Evolutionary conservation across 2,329 filamentous ascomycete species (phyloP).

Genomic region (Simplicillium sp.): DNA sequence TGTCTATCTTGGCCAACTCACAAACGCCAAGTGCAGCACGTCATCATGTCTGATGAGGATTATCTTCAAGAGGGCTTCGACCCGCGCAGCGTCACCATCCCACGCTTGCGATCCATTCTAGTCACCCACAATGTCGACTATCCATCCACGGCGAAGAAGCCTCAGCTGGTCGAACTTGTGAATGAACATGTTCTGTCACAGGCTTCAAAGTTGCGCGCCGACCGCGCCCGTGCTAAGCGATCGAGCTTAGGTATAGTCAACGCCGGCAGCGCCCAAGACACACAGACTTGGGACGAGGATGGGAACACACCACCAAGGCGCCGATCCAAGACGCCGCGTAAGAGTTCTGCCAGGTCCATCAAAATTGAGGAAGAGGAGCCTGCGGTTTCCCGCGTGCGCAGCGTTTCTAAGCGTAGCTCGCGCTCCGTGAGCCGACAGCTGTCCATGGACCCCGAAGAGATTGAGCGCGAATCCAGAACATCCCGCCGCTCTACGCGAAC

Average conservation of each 20-base stretch:
- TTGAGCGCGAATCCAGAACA: conserved; percentile 22
- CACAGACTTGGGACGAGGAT: conserved; percentile 52
- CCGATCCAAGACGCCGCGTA: conserved; percentile 46
- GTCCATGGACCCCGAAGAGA: conserved; percentile 29
- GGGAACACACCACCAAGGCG: conserved; percentile 39
- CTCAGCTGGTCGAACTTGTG: conserved; percentile 77
- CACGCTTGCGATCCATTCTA: conserved; percentile 81
- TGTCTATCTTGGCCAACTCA: no score
- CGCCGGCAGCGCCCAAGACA: conserved; percentile 56
- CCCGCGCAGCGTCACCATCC: conserved; percentile 72
- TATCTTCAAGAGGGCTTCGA: conserved; percentile 88
- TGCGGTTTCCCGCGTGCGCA: conserved; percentile 25
- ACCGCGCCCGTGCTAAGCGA: conserved; percentile 70
- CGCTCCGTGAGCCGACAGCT: conserved; percentile 46
- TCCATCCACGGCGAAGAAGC: conserved; percentile 84
- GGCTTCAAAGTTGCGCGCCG: conserved; percentile 64
- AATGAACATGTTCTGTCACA: conserved; percentile 69
- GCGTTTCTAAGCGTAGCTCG: conserved; percentile 44
- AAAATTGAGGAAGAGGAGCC: conserved; percentile 42
- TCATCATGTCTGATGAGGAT: conserved; percentile 44
- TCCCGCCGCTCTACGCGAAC: conserved; percentile 42
- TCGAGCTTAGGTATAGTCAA: conserved; percentile 78
- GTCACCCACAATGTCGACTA: conserved; percentile 82
- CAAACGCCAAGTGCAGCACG: no score
- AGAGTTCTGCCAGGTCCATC: conserved; percentile 37